These are phyloP conservation scores for Teratosphaeria viscida DNA, from an alignment of 2,329 filamentous ascomycete species.

Conservation along the genomic window DNA sequence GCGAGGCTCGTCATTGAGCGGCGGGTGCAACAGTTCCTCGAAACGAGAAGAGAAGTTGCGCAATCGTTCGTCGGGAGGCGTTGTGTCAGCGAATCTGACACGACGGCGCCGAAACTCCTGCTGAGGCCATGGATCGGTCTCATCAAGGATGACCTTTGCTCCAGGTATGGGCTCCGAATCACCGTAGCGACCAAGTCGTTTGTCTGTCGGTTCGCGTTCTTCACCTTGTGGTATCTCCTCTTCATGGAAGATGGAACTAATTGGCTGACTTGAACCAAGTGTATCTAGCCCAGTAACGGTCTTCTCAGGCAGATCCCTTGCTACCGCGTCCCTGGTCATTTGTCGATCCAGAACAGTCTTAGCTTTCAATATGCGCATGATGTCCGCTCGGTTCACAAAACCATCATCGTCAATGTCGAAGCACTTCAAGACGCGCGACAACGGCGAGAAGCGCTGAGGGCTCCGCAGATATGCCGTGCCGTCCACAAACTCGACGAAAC, in stretches of 20 bases:
- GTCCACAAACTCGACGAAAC: slow-evolving; percentile 82
- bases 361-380: slow-evolving; percentile 80
- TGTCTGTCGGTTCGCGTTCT: slow-evolving; percentile 18
- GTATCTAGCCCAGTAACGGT: slow-evolving; percentile 36
- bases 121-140: slow-evolving; percentile 34
- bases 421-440: slow-evolving; percentile 68
- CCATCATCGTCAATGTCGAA: slow-evolving; percentile 89
- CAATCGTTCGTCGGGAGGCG: slow-evolving; percentile 9
- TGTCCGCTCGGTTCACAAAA: slow-evolving; percentile 74
- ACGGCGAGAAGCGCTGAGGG: slow-evolving; percentile 51
- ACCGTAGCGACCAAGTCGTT: slow-evolving; percentile 23
- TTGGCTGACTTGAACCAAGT: slow-evolving; percentile 34
- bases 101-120: slow-evolving; percentile 6
- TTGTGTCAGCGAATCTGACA: background rate
- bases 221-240: slow-evolving; percentile 25
- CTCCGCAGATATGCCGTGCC: slow-evolving; percentile 60
- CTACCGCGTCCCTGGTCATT: slow-evolving; percentile 72
- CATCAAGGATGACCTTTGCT: slow-evolving; percentile 49
- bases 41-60: slow-evolving; percentile 12
- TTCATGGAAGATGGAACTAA: slow-evolving; percentile 36
- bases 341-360: slow-evolving; percentile 88
- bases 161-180: slow-evolving; percentile 18
- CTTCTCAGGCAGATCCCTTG: slow-evolving; percentile 65
- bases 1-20: background rate
- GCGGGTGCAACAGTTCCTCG: slow-evolving; percentile 27